phyloP scores from a whole-genome alignment of 1,284 basidiomycete genomes.

The Ustilago cynodontis region DNA sequence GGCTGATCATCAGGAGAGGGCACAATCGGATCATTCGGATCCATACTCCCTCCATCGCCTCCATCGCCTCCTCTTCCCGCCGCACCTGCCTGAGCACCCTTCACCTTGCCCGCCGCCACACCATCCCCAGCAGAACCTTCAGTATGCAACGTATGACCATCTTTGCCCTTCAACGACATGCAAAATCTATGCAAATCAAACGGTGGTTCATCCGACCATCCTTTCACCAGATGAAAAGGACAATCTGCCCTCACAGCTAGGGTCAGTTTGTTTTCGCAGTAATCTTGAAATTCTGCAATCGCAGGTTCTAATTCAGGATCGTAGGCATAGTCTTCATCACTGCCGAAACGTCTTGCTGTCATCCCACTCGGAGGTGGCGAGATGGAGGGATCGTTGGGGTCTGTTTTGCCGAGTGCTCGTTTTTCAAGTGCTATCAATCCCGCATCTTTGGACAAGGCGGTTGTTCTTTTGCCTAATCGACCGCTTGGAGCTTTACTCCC shows the following conservation, averaged over 20 bases:
- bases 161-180: constrained; percentile 13
- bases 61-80: background rate
- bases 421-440: background rate
- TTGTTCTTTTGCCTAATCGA: background rate
- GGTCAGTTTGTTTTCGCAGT: constrained; percentile 49
- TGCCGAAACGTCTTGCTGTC: background rate
- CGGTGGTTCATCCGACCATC: constrained; percentile 44
- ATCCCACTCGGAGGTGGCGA: background rate
- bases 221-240: constrained; percentile 32
- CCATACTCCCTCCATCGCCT: background rate
- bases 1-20: constrained; percentile 6
- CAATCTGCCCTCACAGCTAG: constrained; percentile 44
- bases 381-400: constrained; percentile 12
- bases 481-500: background rate
- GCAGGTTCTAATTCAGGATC: constrained; percentile 32
- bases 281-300: constrained; percentile 45
- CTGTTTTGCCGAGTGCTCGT: background rate
- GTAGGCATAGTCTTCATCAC: background rate
- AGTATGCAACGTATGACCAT: constrained; percentile 21
- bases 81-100: background rate
- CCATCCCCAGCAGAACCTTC: background rate
- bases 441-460: background rate
- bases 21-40: constrained; percentile 30
- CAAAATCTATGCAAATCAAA: constrained; percentile 47
- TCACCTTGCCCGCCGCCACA: background rate